Conservation (phyloP, 371 early-diverging fungal species). For the Syncephalastrum sp. region DNA sequence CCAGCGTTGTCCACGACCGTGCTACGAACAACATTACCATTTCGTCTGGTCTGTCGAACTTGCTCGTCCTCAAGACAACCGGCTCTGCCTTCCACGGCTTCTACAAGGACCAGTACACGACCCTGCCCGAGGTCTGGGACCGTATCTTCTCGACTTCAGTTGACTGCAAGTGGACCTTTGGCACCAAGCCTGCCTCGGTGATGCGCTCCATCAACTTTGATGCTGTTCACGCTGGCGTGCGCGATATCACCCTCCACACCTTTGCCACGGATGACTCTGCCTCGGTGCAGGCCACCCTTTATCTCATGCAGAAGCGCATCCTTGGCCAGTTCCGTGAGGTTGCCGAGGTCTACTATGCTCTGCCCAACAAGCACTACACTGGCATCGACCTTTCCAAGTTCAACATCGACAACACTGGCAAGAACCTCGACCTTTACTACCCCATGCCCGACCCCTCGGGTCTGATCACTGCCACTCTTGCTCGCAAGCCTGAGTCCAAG, state of each 20-base stretch:
- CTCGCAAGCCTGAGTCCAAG: conserved; percentile 53
- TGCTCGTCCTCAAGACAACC: conserved; percentile 76
- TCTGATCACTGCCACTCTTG: conserved; percentile 71
- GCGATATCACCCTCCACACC: conserved; percentile 61
- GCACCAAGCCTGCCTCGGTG: conserved; percentile 26
- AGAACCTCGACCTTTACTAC: conserved; percentile 70
- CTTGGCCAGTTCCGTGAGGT: conserved; percentile 63
- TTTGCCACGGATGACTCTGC: conserved; percentile 75
- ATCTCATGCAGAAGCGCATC: conserved; percentile 67
- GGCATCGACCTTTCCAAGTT: conserved; percentile 74
- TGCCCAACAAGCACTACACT: conserved; percentile 87
- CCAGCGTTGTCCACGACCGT: conserved; percentile 58
- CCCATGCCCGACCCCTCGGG: conserved; percentile 80
- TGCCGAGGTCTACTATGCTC: conserved; percentile 68
- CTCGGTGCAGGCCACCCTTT: conserved; percentile 74
- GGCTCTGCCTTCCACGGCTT: conserved; percentile 82
- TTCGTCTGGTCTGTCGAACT: conserved; percentile 63
- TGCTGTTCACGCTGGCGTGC: conserved; percentile 57
- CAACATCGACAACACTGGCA: conserved; percentile 71
- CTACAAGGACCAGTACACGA: conserved; percentile 75
- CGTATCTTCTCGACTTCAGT: conserved; percentile 82
- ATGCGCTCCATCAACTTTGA: conserved; percentile 56
- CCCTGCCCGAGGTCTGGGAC: conserved; percentile 74
- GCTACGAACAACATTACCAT: conserved; percentile 49
- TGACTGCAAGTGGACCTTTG: conserved; percentile 69